These are phyloP conservation scores for Fusarium sp. DNA, from an alignment of 2,329 filamentous ascomycete species.

Conservation along the genomic window DNA sequence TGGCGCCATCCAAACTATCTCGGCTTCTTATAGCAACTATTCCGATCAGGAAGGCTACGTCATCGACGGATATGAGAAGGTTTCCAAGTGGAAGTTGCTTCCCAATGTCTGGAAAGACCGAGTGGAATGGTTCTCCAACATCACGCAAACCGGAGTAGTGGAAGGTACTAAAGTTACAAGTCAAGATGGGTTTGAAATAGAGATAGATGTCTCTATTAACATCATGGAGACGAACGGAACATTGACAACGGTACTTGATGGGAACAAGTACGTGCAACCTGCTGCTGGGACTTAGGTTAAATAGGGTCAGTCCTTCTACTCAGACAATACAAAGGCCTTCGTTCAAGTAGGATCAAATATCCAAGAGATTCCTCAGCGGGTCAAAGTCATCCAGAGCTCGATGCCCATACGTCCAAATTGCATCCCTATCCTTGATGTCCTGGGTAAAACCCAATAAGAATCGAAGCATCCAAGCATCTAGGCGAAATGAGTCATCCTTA, in stretches of 20 bases:
- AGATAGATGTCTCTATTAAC: constrained; percentile 16
- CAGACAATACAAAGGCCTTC: not conserved
- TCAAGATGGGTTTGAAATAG: constrained; percentile 14
- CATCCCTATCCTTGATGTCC: not conserved
- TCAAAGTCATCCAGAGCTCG: not conserved
- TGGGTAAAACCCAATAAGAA: constrained; percentile 6
- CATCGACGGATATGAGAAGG: constrained; percentile 29
- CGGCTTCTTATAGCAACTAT: not conserved
- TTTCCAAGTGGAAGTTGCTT: constrained; percentile 5
- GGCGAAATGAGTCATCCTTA: constrained; percentile 12
- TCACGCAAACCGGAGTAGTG: constrained; percentile 50
- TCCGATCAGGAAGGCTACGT: not conserved
- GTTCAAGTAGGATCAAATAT: not conserved
- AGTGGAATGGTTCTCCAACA: constrained; percentile 56
- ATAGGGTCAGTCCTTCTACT: not conserved
- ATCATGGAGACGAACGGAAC: constrained; percentile 9
- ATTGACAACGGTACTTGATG: not conserved
- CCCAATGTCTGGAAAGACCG: constrained; percentile 33
- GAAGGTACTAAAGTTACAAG: constrained; percentile 54
- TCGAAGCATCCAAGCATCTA: constrained; percentile 20
- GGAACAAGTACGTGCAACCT: not conserved
- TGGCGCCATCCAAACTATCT: not conserved
- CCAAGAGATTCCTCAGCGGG: not conserved
- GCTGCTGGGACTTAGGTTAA: not conserved
- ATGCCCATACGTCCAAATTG: not conserved